A percentile compares a stretch with the other conserved stretches of the same genome.
phyloP scores from a whole-genome alignment of 305 asterid genomes.

The Rubia peregrina region DNA sequence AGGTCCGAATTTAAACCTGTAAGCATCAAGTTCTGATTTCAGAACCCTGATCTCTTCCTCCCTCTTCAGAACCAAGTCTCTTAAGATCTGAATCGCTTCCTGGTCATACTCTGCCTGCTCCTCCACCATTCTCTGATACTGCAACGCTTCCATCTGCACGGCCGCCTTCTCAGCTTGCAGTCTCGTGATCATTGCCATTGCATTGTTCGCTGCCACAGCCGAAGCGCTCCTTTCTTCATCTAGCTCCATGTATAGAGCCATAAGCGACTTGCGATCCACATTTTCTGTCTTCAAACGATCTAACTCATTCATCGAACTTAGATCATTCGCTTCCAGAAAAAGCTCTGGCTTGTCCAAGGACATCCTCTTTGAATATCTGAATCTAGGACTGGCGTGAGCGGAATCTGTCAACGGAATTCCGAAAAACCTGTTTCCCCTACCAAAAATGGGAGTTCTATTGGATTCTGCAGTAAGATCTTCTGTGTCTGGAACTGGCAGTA shows the following conservation, averaged over 20 bases:
- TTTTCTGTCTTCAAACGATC: conserved; percentile 54
- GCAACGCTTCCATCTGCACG: conserved; percentile 94
- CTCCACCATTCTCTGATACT: conserved; percentile 97
- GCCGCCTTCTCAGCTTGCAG: conserved; percentile 92
- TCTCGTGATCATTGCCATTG: conserved; percentile 98
- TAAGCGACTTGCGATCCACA: conserved; percentile 53
- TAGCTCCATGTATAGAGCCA: conserved; percentile 69
- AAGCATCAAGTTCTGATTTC: conserved; percentile 52
- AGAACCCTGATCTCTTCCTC: conserved; percentile 62
- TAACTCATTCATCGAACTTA: conserved; percentile 28
- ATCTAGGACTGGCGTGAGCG: conserved; percentile 65
- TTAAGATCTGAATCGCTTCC: conserved; percentile 72
- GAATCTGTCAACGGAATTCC: conserved; percentile 61
- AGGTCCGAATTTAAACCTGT: conserved; percentile 46
- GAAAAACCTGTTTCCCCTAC: conserved; percentile 47
- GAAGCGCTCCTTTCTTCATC: conserved; percentile 97
- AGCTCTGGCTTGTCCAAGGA: conserved; percentile 33
- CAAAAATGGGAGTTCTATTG: conserved; percentile 43
- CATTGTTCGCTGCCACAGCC: conserved; percentile 87
- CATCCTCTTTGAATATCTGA: conserved; percentile 23
- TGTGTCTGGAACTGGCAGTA: conserved; percentile 33
- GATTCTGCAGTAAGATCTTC: conserved; percentile 45
- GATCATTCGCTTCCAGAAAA: conserved; percentile 31
- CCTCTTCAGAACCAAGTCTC: conserved; percentile 50
- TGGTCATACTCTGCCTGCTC: conserved; percentile 91